Percentiles rank a stretch among this genome's conserved stretches.
Evolutionary conservation across 805 yeast species (phyloP).

Genomic region (Yarrowia sp.): DNA sequence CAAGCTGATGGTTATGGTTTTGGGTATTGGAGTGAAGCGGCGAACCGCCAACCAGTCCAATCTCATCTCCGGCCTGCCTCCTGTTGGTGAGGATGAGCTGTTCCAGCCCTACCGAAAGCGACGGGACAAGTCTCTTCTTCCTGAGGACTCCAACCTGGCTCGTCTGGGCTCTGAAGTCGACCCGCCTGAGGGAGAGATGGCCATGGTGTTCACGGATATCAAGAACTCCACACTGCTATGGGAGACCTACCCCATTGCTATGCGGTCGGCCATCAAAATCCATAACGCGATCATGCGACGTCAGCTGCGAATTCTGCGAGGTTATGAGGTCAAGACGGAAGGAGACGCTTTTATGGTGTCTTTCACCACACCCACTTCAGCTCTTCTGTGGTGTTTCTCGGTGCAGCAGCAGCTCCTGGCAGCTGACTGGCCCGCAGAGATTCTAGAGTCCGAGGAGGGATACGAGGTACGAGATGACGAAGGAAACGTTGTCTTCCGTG

Average conservation of each 20-base stretch:
- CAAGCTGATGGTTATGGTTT: slow-evolving; percentile 74
- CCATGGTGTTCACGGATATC: slow-evolving; percentile 96
- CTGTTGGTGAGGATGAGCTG: slow-evolving; percentile 35
- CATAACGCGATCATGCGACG: slow-evolving; percentile 95
- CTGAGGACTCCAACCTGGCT: slow-evolving; percentile 75
- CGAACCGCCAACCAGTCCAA: slow-evolving; percentile 33
- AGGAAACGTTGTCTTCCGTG: slow-evolving; percentile 66
- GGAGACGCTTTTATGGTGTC: slow-evolving; percentile 99
- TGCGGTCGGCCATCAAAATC: slow-evolving; percentile 94
- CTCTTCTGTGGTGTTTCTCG: slow-evolving; percentile 89
- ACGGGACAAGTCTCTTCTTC: slow-evolving; percentile 50
- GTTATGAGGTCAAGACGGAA: slow-evolving; percentile 97
- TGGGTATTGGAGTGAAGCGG: slow-evolving; percentile 46
- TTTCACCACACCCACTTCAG: slow-evolving; percentile 87
- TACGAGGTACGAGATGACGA: slow-evolving; percentile 66
- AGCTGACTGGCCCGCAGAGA: slow-evolving; percentile 96
- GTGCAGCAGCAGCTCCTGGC: slow-evolving; percentile 79
- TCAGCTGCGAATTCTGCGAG: slow-evolving; percentile 86
- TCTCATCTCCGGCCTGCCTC: slow-evolving; percentile 26
- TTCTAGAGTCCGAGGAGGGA: slow-evolving; percentile 79
- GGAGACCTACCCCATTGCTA: slow-evolving; percentile 89
- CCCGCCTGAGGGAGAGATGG: slow-evolving; percentile 92
- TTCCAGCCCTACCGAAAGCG: slow-evolving; percentile 37
- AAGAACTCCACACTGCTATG: slow-evolving; percentile 89
- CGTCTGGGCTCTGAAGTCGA: slow-evolving; percentile 78